These are phyloP conservation scores for Sanguinoderma infundibulare DNA, from an alignment of 1,284 basidiomycete species.

Conservation along the genomic window DNA sequence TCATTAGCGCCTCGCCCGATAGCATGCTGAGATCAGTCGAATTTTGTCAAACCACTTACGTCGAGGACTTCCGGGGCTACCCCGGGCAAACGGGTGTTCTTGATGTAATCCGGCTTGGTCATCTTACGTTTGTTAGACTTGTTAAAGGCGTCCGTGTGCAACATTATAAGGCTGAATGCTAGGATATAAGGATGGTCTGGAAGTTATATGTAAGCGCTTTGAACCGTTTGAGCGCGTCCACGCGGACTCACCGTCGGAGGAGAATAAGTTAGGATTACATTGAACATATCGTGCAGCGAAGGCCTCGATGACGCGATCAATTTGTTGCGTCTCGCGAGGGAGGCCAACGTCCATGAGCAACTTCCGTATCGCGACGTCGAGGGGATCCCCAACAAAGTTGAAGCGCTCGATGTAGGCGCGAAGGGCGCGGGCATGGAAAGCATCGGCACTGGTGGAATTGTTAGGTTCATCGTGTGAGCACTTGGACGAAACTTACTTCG, in stretches of 20 bases:
- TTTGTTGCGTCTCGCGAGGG: slow-evolving; percentile 97
- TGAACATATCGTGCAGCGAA: slow-evolving; percentile 87
- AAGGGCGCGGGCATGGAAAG: slow-evolving; percentile 77
- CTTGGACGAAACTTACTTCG: slow-evolving; percentile 57
- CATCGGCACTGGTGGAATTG: slow-evolving; percentile 61
- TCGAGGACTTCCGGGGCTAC: slow-evolving; percentile 85
- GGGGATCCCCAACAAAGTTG: slow-evolving; percentile 80
- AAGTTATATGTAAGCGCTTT: background rate
- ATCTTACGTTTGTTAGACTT: slow-evolving; percentile 98
- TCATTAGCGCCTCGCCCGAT: background rate
- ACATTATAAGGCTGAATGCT: slow-evolving; percentile 98
- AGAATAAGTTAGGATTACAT: slow-evolving; percentile 87
- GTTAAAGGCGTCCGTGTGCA: slow-evolving; percentile 98
- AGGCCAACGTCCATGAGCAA: slow-evolving; percentile 92
- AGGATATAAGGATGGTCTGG: slow-evolving; percentile 95
- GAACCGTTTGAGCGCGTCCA: background rate
- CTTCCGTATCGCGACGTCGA: slow-evolving; percentile 92
- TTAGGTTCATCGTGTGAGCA: background rate
- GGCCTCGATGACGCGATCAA: slow-evolving; percentile 96
- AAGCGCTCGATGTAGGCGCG: slow-evolving; percentile 79
- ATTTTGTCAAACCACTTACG: slow-evolving; percentile 45
- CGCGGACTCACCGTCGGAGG: slow-evolving; percentile 65
- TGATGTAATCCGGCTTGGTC: slow-evolving; percentile 92
- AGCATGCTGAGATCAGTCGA: background rate
- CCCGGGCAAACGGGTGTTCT: slow-evolving; percentile 90